Evolutionary conservation across 495 filamentous ascomycete genomes (phyloP), one percentile per base, ranked within the genome.

Genomic region (Penicillium malachiteum): DNA sequence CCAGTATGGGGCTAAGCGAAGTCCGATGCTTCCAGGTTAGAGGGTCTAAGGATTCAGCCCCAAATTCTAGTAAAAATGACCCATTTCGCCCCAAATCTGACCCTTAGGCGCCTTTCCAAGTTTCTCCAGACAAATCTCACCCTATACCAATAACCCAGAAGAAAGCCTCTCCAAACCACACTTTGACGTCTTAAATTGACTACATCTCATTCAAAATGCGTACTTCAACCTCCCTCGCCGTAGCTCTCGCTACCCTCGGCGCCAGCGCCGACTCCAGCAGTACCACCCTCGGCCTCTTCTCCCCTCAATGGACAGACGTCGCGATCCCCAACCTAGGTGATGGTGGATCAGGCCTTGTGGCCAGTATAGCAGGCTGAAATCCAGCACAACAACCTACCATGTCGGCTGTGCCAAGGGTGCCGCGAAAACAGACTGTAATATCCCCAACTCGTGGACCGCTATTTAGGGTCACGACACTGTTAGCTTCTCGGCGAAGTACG

Each of bases 391-490:
- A 7, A 65, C 59, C n/a, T 65, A 65, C 53, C 59, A 63, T 16
- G 53, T 65, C 21, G 50, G 54, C 37, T 65, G 63, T 38, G 9
- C 53, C 5, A 48, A 54, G 13, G 55, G 48, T 37, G 63, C 59
- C 17, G 52, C 63, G 11, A 65, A 65, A 12, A 38, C 59, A 7
- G 59, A 54, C 17, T 65, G 63, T 50, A n/a, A 65, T 39, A 44
- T 43, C 21, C 40, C 49, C 5, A 26, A 21, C 1, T 55, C 63
- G 1, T 52, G 46, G 50, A 65, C 63, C 0, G 51, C 63, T 17
- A 52, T 65, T 42, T 56, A 65, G 16, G 59, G 63, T 16, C 39
- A 52, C 12, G 49, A 53, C 26, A 68, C 65, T 3, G 52, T 56
- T 6, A 65, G 57, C 50, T n/a, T 63, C 26, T 54, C 40, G 2